Evolutionary conservation across 306 rosid species (phyloP).

Genomic region (Begonia peltatifolia): DNA sequence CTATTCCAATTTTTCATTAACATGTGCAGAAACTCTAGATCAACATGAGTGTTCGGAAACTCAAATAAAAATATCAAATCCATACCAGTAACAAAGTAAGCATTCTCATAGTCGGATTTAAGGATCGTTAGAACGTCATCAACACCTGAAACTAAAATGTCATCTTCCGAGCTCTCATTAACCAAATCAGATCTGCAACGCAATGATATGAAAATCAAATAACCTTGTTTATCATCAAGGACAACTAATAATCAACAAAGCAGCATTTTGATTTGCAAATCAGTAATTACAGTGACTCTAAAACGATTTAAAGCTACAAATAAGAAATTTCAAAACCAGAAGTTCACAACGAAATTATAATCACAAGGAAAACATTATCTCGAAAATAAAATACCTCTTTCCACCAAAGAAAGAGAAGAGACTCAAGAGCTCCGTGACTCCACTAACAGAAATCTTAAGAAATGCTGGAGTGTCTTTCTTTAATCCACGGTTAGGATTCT

Average conservation of each 20-base stretch:
- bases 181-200: slow-evolving; percentile 15
- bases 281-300: neutral
- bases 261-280: neutral
- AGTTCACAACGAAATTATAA: neutral
- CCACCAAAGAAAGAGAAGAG: slow-evolving; percentile 33
- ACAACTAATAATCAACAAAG: neutral
- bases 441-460: slow-evolving; percentile 52
- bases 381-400: slow-evolving; percentile 20
- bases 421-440: slow-evolving; percentile 59
- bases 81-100: slow-evolving; percentile 75
- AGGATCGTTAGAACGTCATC: slow-evolving; percentile 58
- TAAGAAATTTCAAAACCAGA: neutral
- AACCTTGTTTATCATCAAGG: neutral
- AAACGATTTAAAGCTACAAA: neutral
- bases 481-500: slow-evolving; percentile 4
- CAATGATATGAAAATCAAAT: neutral
- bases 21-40: too few species aligned
- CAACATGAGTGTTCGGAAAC: too few species aligned
- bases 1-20: too few species aligned
- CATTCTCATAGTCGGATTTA: slow-evolving; percentile 37
- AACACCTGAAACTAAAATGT: slow-evolving; percentile 28
- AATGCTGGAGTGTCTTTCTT: slow-evolving; percentile 31
- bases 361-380: neutral
- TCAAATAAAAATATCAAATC: neutral
- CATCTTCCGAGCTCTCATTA: slow-evolving; percentile 17